Evolutionary conservation across 2,329 filamentous ascomycete species (phyloP), one percentile per base, ranked within the genome.

Genomic region (Penicillium palitans): DNA sequence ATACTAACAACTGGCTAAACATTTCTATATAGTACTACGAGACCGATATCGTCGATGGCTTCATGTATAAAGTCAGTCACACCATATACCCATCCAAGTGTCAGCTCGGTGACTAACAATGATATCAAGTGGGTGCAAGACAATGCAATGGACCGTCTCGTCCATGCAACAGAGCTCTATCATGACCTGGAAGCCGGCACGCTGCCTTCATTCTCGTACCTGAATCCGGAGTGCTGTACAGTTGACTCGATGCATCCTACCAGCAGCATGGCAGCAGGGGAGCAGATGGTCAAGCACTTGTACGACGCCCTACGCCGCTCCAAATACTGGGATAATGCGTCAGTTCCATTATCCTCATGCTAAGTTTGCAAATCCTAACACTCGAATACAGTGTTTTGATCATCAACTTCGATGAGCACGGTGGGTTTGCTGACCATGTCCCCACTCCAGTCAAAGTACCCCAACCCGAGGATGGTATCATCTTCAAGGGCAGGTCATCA

Each of bases 191-290:
- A 31, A 31, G 12, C 29, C 58, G 77, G 86, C 64, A 82, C 77
- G 19, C 81, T 92, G n/a, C 90, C 90, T 1, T 88, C 90, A 74
- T 89, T 86, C 74, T 81, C 83, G 21, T 79, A 78, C 61, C 76
- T 79, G 54, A 79, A 78, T 29, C 77, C 78, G 0, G 78, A 79
- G 52, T 72, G 70, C 60, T 73, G 70, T 60, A 66, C 61, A 19
- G 63, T 76, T 47, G 59, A 71, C 48, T 76, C 73, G 3, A 77
- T 78, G 72, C 75, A 77, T 58, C 75, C 75, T 2, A 72, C 69
- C n/a, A 72, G 68, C 48, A 74, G 72, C 54, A 73, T 75, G 66
- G 70, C 74, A 17, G 68, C 72, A 5, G 75, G 75, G 25, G 74
- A 76, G 54, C 66, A 70, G 53, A 68, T 76, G 66, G 69, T 77